Evolutionary conservation across 495 filamentous ascomycete genomes (phyloP).

Genomic region (Penicillium mononematosum): DNA sequence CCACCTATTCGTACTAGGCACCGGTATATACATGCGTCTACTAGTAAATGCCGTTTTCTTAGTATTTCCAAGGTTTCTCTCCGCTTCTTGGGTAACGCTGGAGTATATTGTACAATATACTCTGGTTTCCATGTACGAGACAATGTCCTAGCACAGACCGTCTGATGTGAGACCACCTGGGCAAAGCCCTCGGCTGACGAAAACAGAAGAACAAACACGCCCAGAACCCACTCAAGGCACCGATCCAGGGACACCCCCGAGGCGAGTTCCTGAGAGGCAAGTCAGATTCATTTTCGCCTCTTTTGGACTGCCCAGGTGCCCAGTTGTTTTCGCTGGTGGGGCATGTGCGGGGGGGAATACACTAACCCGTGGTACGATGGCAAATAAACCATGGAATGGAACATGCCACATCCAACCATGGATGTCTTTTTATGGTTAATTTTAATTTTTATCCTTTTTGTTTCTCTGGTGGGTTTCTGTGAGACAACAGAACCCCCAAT

Average conservation of each 20-base stretch:
- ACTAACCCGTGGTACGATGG: not conserved
- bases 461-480: not conserved
- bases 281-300: slow-evolving; percentile 7
- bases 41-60: too few relatives aligned
- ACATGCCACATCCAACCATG: not conserved
- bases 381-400: not conserved
- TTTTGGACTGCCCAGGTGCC: not conserved
- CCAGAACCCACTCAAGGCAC: not conserved
- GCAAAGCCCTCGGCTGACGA: slow-evolving; percentile 10
- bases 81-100: too few relatives aligned
- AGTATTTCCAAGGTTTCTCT: too few relatives aligned
- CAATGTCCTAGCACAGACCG: slow-evolving; percentile 6
- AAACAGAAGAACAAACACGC: not conserved
- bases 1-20: not conserved
- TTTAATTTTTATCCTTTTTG: not conserved
- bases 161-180: slow-evolving; percentile 11
- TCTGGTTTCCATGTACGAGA: not conserved
- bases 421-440: not conserved
- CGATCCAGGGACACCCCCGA: slow-evolving; percentile 1
- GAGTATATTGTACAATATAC: not conserved
- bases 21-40: not conserved
- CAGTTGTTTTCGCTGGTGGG: not conserved
- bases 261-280: slow-evolving; percentile 1
- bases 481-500: not conserved
- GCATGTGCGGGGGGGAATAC: not conserved